Percentiles rank a stretch among this genome's conserved stretches.
These are phyloP conservation scores for Eucalyptus urophylla DNA, from an alignment of 345 rosid species.

Conservation along the genomic window DNA sequence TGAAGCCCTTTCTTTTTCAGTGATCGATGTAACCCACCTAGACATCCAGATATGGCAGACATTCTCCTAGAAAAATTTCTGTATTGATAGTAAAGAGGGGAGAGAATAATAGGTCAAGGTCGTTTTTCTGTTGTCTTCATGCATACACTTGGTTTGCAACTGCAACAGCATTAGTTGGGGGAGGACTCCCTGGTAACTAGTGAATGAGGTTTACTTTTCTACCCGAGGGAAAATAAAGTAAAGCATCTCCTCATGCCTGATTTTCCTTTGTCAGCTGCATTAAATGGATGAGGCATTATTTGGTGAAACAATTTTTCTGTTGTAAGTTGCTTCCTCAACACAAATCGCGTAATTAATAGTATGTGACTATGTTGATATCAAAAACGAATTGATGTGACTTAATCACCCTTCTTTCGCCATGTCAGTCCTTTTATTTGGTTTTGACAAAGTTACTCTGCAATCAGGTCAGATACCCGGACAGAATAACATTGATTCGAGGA, in stretches of 20 bases:
- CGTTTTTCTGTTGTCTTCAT: neutral
- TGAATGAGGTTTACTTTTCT: neutral
- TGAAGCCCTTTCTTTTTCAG: neutral
- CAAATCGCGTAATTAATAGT: neutral
- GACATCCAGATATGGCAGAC: neutral
- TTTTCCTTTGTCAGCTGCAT: neutral
- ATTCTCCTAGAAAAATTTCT: neutral
- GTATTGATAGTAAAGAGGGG: neutral
- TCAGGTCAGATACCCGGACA: constrained; percentile 96
- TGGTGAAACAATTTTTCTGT: neutral
- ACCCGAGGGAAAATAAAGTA: neutral
- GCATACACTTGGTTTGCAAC: neutral
- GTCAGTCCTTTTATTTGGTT: neutral
- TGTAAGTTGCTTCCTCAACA: neutral
- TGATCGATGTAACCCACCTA: neutral
- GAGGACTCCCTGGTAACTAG: neutral
- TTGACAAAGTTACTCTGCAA: constrained; percentile 5
- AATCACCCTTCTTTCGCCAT: neutral
- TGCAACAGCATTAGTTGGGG: neutral
- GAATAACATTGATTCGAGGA: constrained; percentile 91
- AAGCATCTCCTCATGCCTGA: neutral
- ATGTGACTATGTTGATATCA: neutral
- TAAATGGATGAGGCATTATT: neutral
- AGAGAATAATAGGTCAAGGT: neutral
- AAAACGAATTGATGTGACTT: neutral